phyloP scores from a whole-genome alignment of 1,284 basidiomycete species.

The Ganoderma sinense region DNA sequence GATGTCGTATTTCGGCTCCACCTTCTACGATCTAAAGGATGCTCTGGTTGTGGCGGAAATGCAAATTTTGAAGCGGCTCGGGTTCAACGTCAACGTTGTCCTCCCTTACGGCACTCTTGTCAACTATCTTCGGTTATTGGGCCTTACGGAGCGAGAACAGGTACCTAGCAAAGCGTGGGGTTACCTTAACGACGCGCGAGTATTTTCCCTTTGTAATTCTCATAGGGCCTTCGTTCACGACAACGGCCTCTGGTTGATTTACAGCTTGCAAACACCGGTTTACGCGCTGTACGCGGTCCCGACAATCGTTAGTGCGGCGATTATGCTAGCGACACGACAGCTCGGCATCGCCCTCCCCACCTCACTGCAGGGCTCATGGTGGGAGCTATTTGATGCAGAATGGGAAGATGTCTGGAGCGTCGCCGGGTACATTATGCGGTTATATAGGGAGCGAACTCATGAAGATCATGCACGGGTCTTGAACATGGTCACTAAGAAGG shows the following conservation, averaged over 20 bases:
- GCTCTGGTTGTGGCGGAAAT: slow-evolving; percentile 94
- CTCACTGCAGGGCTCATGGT: slow-evolving; percentile 77
- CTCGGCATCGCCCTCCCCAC: slow-evolving; percentile 78
- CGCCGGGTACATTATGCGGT: slow-evolving; percentile 79
- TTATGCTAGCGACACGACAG: slow-evolving; percentile 78
- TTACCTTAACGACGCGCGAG: slow-evolving; percentile 91
- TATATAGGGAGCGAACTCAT: slow-evolving; percentile 62
- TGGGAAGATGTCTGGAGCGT: slow-evolving; percentile 88
- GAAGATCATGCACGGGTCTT: slow-evolving; percentile 52
- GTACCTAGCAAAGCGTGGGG: slow-evolving; percentile 87
- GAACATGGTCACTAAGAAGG: slow-evolving; percentile 71
- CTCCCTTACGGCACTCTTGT: slow-evolving; percentile 95
- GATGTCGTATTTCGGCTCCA: slow-evolving; percentile 86
- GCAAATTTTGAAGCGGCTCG: slow-evolving; percentile 95
- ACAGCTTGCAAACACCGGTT: slow-evolving; percentile 88
- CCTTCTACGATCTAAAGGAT: slow-evolving; percentile 90
- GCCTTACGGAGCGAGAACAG: slow-evolving; percentile 74
- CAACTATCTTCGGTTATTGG: slow-evolving; percentile 93
- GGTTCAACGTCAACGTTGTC: slow-evolving; percentile 89
- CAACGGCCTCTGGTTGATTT: slow-evolving; percentile 18
- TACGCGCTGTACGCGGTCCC: slow-evolving; percentile 90
- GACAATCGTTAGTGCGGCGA: slow-evolving; percentile 87
- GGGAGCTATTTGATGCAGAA: slow-evolving; percentile 86
- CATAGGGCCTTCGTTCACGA: slow-evolving; percentile 26
- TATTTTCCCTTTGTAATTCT: slow-evolving; percentile 26